Evolutionary conservation across 108 stramenopile genomes (phyloP), one percentile per base, ranked within the genome.

Genomic region (Chaetoceros muelleri): DNA sequence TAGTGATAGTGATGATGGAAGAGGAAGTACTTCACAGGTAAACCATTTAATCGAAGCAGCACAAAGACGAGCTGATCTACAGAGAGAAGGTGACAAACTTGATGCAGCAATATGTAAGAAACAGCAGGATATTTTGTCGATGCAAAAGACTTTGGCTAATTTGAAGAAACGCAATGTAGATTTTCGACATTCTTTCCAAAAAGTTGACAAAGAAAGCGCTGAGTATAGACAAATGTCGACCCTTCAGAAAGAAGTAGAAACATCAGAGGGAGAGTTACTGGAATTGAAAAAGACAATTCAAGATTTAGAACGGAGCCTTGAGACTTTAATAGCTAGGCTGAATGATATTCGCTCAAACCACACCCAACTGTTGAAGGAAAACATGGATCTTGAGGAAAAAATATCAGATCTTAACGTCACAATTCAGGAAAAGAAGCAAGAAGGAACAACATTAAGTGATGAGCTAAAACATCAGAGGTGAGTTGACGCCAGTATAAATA

Each of bases 61-160:
- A 17, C 88, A 93, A 74, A 77, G 63, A 68, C 68, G 86, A 49
- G 88, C 87, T 57, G 91, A 93, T 64, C 61, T 93, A 34, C 91
- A 90, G 71, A 62, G 81, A 28, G 69, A 84, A 58, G 91, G 91
- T 8, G 88, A 93, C 55, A 67, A 77, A 60, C 73, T 93, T 13
- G 86, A 93, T 52, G 73, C 62, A 27, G 74, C 79, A 29, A 85
- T 93, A 52, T 55, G 69, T 28, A 61, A 57, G 48, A 65, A 78
- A 24, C 76, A 80, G 61, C 53, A 65, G 29, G 84, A 85, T 55
- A 73, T 81, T 24, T 51, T 65, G 23, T 81, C 84, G 0, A 61
- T 85, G 26, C 55, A 74, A 48, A 67, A 44, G 45, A 85, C 84
- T 5, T 60, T 85, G 40, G 46, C 65, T 20, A 65, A 85, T 49